Evolutionary conservation across 1,284 basidiomycete species (phyloP).

Genomic region (Volvariella volvacea): DNA sequence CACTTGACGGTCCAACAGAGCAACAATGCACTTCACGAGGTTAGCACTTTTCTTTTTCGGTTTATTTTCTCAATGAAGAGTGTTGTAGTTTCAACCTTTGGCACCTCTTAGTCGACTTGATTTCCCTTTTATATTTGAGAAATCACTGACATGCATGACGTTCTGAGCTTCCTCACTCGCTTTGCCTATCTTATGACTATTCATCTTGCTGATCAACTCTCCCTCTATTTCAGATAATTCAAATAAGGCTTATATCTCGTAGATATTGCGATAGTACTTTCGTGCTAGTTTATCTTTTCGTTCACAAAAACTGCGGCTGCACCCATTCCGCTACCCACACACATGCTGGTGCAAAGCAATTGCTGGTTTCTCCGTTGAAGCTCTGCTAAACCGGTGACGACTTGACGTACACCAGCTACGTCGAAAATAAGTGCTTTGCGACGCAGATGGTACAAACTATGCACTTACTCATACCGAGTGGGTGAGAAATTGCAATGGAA

Average conservation of each 20-base stretch:
- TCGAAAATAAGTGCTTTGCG: background rate
- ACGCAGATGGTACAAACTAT: background rate
- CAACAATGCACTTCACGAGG: conserved; percentile 25
- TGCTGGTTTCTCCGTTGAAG: conserved; percentile 61
- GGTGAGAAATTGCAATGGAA: conserved; percentile 80
- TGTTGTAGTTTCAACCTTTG: conserved; percentile 73
- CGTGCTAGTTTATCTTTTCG: conserved; percentile 28
- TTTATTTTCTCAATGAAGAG: conserved; percentile 52
- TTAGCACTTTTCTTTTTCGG: conserved; percentile 13
- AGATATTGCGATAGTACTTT: background rate
- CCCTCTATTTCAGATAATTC: conserved; percentile 6
- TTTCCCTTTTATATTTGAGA: conserved; percentile 30
- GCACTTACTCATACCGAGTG: conserved; percentile 74
- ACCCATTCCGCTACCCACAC: conserved; percentile 86
- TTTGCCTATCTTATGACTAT: conserved; percentile 19
- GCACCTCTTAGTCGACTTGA: conserved; percentile 85
- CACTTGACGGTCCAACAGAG: too few relatives aligned
- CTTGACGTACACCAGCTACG: conserved; percentile 74
- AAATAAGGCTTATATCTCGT: conserved; percentile 5
- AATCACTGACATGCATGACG: conserved; percentile 78
- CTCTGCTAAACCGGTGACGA: conserved; percentile 80
- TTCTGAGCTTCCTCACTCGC: conserved; percentile 44
- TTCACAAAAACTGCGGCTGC: conserved; percentile 80
- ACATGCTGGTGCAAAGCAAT: conserved; percentile 82
- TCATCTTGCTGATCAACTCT: conserved; percentile 3